These are phyloP conservation scores for Bipolaris cookei DNA, from an alignment of 2,329 filamentous ascomycete species.

Conservation along the genomic window DNA sequence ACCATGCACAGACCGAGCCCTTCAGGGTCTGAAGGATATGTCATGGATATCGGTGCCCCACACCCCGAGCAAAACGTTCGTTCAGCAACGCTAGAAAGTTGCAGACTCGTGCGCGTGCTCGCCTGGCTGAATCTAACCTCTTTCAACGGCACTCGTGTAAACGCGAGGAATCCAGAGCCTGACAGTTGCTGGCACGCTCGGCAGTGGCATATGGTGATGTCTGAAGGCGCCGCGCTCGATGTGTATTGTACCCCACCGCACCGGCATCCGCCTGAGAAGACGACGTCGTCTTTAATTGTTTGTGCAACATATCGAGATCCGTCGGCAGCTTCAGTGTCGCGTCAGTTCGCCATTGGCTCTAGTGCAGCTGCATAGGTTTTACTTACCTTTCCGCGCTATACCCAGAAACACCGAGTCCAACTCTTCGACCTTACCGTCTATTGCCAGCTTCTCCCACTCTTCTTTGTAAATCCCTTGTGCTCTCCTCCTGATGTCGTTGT, in stretches of 20 bases:
- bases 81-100: conserved; percentile 51
- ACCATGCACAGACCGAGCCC: conserved; percentile 48
- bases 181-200: conserved; percentile 57
- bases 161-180: conserved; percentile 55
- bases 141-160: conserved; percentile 46
- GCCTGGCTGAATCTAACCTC: conserved; percentile 45
- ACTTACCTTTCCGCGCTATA: conserved; percentile 44
- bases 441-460: conserved; percentile 49
- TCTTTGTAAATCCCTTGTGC: conserved; percentile 45
- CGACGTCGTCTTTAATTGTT: conserved; percentile 14
- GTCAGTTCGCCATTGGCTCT: background rate
- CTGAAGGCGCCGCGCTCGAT: conserved; percentile 43
- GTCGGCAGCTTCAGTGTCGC: conserved; percentile 29
- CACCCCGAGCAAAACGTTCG: conserved; percentile 56
- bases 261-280: conserved; percentile 53
- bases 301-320: conserved; percentile 30
- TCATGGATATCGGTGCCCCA: conserved; percentile 56
- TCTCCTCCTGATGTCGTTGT: conserved; percentile 40
- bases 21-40: conserved; percentile 44
- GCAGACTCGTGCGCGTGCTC: conserved; percentile 41
- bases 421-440: conserved; percentile 48
- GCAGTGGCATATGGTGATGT: conserved; percentile 56
- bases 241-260: conserved; percentile 55
- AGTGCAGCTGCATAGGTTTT: background rate
- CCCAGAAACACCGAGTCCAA: conserved; percentile 50